Base-by-base conservation (phyloP, 768 basidiomycete species). In the Tubosaeta sp. region DNA sequence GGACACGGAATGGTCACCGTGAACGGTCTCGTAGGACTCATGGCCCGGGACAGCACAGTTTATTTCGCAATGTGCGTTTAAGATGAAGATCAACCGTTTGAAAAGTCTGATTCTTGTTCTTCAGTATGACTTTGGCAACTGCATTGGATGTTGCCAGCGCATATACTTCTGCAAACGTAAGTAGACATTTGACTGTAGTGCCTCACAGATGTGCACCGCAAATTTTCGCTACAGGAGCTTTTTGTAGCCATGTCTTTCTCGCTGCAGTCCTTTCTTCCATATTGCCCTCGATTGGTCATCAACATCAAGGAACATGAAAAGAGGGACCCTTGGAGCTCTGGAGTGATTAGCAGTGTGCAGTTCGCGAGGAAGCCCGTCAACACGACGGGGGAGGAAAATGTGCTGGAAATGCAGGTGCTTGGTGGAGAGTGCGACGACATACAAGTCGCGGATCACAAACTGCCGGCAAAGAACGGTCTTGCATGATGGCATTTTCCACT, bases 1-100 rank as follows among this genome's bases (percentile, higher is more conserved):
- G 31, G 14, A 26, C 12, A 22, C 34, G 35, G 48, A 17, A 19
- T 0, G 2, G 45, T 52, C 47, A 52, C 43, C 22, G 46, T 47
- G 13, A 46, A 34, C 17, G 57, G 59, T 12, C 46, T 62, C 0
- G 4, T 61, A 27, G 46, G 43, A 27, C 55, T 62, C 47, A 19
- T 62, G 32, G 46, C 54, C 44, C 53, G 59, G 11, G 61, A 62
- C 47, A 62, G 55, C 48, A 56, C 49, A 0, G 35, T 61, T 22
- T 62, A 62, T 50, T 62, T 62, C 1, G 53, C 57, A 1, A 56
- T 62, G 61, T 62, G 35, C 0, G 59, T 54, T 22, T n/a, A 2
- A 13, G 10, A 13, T 25, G 26, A 19, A n/a, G 5, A 43, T 6
- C 12, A 11, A 8, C 42, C 12, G 1, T 17, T 17, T 27, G 37